These are phyloP conservation scores for Funneliformis mosseae DNA, from an alignment of 192 early-diverging fungal species.

Conservation along the genomic window DNA sequence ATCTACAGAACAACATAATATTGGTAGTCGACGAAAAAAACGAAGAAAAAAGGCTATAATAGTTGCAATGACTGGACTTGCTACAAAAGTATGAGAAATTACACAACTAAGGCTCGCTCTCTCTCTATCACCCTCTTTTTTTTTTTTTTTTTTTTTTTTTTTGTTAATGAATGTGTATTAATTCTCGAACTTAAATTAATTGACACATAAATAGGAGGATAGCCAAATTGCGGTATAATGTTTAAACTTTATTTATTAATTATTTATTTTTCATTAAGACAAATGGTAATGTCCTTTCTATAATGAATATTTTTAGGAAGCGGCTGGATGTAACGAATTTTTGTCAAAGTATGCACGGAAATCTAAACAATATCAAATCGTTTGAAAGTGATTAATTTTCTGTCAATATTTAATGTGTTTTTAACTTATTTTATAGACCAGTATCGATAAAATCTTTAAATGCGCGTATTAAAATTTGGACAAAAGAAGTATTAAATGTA, in stretches of 20 bases:
- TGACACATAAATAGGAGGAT: neutral
- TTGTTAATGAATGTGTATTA: neutral
- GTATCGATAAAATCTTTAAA: slow-evolving; percentile 13
- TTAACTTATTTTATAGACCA: neutral
- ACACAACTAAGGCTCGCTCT: neutral
- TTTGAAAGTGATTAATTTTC: neutral
- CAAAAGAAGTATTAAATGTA: neutral
- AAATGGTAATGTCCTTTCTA: neutral
- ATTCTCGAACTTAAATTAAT: neutral
- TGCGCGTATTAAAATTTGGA: slow-evolving; percentile 1
- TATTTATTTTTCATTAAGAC: neutral
- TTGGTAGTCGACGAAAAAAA: neutral
- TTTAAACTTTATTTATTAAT: too few relatives aligned
- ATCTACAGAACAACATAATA: neutral
- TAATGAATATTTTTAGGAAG: neutral
- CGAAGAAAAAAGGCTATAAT: slow-evolving; percentile 8
- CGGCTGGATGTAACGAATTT: slow-evolving; percentile 17
- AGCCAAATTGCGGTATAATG: neutral
- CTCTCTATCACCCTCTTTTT: neutral
- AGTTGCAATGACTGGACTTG: slow-evolving; percentile 1
- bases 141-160: too few relatives aligned
- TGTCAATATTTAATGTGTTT: neutral
- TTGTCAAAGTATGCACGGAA: neutral
- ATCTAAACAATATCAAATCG: neutral
- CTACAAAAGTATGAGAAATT: neutral